phyloP scores from a whole-genome alignment of 495 filamentous ascomycete species.

The Polyplosphaeria fusca region DNA sequence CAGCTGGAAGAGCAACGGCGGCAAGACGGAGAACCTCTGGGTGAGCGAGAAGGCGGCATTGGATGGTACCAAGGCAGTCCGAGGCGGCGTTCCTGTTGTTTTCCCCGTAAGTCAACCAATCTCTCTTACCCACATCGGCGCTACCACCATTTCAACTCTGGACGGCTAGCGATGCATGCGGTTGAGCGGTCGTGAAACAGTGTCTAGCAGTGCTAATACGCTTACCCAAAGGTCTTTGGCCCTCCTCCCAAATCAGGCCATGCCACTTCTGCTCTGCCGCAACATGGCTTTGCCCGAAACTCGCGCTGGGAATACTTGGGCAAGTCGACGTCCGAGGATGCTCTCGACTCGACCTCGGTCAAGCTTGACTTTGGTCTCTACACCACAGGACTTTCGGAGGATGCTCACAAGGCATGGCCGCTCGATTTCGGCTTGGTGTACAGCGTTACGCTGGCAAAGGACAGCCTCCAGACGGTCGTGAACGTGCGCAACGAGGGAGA shows the following conservation, averaged over 20 bases:
- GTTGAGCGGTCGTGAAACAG: neutral
- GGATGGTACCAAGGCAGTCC: constrained; percentile 63
- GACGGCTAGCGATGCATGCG: neutral
- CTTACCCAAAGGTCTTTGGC: constrained; percentile 78
- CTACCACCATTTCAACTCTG: too few species aligned
- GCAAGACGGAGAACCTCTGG: constrained; percentile 78
- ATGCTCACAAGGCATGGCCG: constrained; percentile 66
- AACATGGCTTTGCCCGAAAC: constrained; percentile 94
- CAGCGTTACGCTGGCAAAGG: constrained; percentile 75
- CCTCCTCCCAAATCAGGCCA: constrained; percentile 65
- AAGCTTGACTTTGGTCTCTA: constrained; percentile 95
- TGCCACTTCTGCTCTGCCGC: constrained; percentile 69
- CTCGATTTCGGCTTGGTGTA: constrained; percentile 88
- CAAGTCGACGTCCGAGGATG: constrained; percentile 59
- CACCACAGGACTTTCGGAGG: constrained; percentile 61
- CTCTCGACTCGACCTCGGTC: constrained; percentile 45
- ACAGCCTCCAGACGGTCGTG: constrained; percentile 74
- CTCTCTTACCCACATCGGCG: neutral
- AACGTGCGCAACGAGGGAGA: constrained; percentile 83
- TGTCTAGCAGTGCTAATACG: neutral
- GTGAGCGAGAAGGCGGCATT: constrained; percentile 70
- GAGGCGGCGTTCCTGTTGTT: constrained; percentile 86
- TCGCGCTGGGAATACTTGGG: constrained; percentile 74
- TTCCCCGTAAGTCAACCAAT: constrained; percentile 73
- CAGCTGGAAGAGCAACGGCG: constrained; percentile 80